Evolutionary conservation across 129 eudicot genomes (phyloP).

Genomic region (Helichrysum umbraculigerum): DNA sequence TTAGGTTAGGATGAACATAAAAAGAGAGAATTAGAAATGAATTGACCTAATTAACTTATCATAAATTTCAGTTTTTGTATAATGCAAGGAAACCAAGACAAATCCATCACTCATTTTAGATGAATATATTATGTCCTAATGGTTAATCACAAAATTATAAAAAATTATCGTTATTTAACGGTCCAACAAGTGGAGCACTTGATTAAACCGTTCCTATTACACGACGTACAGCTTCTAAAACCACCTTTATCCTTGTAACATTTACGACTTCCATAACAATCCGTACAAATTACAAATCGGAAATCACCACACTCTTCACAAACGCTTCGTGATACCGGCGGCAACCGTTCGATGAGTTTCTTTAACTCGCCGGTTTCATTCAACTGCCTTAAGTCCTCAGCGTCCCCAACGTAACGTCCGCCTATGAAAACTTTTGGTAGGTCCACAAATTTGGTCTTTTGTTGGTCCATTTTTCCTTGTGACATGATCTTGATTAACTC

Average conservation of each 20-base stretch:
- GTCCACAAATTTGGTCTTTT: slow-evolving; percentile 36
- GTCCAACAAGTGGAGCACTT: slow-evolving; percentile 71
- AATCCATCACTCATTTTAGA: no score
- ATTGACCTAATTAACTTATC: not conserved
- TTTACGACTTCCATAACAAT: slow-evolving; percentile 84
- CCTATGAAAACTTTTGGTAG: slow-evolving; percentile 84
- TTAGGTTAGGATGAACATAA: no score
- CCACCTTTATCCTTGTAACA: slow-evolving; percentile 70
- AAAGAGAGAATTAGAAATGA: no score
- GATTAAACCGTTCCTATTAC: slow-evolving; percentile 88
- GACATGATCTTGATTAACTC: slow-evolving; percentile 60
- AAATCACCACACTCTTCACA: slow-evolving; percentile 81
- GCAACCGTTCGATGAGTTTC: slow-evolving; percentile 55
- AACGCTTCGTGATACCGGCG: slow-evolving; percentile 42
- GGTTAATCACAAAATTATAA: not conserved
- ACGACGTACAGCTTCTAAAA: slow-evolving; percentile 66
- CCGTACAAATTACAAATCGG: slow-evolving; percentile 67
- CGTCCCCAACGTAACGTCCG: slow-evolving; percentile 86
- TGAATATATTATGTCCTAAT: not conserved
- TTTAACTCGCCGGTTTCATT: slow-evolving; percentile 90
- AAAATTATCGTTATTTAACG: slow-evolving; percentile 17
- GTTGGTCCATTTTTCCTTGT: slow-evolving; percentile 13
- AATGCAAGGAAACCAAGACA: not conserved
- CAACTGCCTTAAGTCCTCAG: slow-evolving; percentile 66
- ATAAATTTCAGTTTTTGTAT: no score